These are phyloP conservation scores for Ochetophila trinervis DNA, from an alignment of 306 rosid species.

Conservation along the genomic window DNA sequence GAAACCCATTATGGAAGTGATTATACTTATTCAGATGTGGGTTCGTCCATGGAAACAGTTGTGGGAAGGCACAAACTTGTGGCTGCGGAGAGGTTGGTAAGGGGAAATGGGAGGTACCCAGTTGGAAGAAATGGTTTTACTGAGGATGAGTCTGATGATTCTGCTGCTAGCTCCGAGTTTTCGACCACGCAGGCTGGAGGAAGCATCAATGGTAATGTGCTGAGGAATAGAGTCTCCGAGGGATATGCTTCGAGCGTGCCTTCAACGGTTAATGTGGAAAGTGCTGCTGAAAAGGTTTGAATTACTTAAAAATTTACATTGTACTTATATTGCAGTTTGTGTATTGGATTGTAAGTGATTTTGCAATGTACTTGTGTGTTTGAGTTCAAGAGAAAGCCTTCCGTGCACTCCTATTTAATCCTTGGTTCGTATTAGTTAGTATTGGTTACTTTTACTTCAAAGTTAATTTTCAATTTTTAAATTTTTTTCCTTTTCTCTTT, in stretches of 20 bases:
- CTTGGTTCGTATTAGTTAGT: no score
- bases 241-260: constrained; percentile 75
- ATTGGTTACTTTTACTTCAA: no score
- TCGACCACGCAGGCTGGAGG: constrained; percentile 82
- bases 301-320: constrained; percentile 20
- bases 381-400: no score
- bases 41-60: constrained; percentile 84
- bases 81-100: constrained; percentile 36
- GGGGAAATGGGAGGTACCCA: constrained; percentile 36
- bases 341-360: background rate
- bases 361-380: no score
- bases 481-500: no score
- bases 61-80: constrained; percentile 38
- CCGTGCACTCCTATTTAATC: no score
- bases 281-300: constrained; percentile 57
- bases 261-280: constrained; percentile 50
- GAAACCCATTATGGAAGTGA: constrained; percentile 53
- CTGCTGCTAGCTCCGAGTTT: constrained; percentile 85
- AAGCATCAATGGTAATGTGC: constrained; percentile 65
- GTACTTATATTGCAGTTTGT: constrained; percentile 9
- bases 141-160: constrained; percentile 85
- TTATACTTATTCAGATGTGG: constrained; percentile 71
- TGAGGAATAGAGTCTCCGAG: constrained; percentile 53
- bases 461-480: no score
- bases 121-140: constrained; percentile 55